Base-by-base conservation (phyloP, 2,329 filamentous ascomycete genomes). In the Trichoderma sp. region DNA sequence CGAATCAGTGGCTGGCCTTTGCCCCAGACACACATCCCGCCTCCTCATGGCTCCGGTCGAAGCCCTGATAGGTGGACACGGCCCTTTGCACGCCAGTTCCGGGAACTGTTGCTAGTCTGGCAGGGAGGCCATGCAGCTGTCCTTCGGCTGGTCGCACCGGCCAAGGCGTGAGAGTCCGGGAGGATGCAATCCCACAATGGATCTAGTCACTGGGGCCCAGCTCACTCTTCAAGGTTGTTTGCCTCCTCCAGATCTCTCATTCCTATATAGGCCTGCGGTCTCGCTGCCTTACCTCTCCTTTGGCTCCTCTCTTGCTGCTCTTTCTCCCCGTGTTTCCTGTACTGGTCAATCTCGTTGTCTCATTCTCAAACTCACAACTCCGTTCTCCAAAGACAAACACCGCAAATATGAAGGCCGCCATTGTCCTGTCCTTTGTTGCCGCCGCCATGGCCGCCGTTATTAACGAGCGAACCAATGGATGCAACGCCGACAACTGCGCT, bases 401-500 rank as follows among this genome's bases (percentile, higher is more conserved):
- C 50, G 73, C 77, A 78, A 82, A 77, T 63, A 84, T 84, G 83
- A 84, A 84, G 81, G 76, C 80, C 77, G 75, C 79, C 75, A 76
- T 79, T 73, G 74, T 81, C 74, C 79, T 84, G 61, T 80, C 80
- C 59, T 75, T 83, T 70, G 80, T 78, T 73, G 80, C 79, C 73
- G 75, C 79, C 67, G 82, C 80, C 74, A 74, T 81, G 63, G 82
- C 80, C 70, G 76, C 77, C 75, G 76, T 79, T 68, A 71, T 83
- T 39, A 36, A 36, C 6, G 78, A 81, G 74, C 82, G 81, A 72
- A 67, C 64, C 34, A 30, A 67, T 11, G 75, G 73, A 71, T 84
- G 81, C 77, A 74, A 78, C 73, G 82, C 80, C 75, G 82, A 85
- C 80, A 85, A 84, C 80, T 85, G 83, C 80, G 83, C 83, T 78